phyloP scores from a whole-genome alignment of 306 rosid genomes.

The Quercus suber region DNA sequence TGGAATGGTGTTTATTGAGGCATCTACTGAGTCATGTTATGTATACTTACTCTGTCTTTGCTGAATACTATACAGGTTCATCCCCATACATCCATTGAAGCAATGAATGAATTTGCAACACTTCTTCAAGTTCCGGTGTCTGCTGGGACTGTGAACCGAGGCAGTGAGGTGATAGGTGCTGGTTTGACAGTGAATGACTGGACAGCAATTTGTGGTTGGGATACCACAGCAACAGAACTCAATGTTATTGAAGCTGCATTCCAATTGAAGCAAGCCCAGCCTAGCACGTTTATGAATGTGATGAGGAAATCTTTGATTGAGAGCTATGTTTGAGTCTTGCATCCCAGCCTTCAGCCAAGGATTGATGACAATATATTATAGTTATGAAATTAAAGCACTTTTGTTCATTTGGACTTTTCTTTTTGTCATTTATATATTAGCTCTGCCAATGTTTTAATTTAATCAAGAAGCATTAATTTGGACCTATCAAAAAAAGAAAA shows the following conservation, averaged over 20 bases:
- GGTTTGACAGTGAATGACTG: slow-evolving; percentile 88
- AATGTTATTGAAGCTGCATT: slow-evolving; percentile 85
- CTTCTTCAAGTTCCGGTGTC: slow-evolving; percentile 94
- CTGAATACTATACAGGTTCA: slow-evolving; percentile 60
- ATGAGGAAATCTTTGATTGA: slow-evolving; percentile 88
- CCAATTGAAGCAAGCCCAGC: slow-evolving; percentile 84
- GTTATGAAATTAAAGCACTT: no score
- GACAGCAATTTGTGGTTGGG: slow-evolving; percentile 92
- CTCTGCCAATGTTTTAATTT: no score
- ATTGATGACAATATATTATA: no score
- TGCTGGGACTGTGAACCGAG: slow-evolving; percentile 88
- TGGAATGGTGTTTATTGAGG: background rate
- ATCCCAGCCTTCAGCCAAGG: background rate
- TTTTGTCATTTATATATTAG: no score
- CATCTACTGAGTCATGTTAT: background rate
- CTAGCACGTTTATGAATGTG: slow-evolving; percentile 77
- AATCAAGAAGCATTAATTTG: no score
- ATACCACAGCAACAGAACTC: slow-evolving; percentile 90
- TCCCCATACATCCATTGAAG: slow-evolving; percentile 89
- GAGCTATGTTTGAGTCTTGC: slow-evolving; percentile 50
- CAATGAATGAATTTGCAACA: slow-evolving; percentile 85
- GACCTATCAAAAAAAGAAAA: no score
- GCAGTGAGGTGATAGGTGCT: slow-evolving; percentile 82
- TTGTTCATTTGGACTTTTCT: no score
- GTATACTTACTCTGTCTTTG: background rate